These are phyloP conservation scores for Heterobasidion occidentale DNA, from an alignment of 1,284 basidiomycete genomes.

Conservation along the genomic window DNA sequence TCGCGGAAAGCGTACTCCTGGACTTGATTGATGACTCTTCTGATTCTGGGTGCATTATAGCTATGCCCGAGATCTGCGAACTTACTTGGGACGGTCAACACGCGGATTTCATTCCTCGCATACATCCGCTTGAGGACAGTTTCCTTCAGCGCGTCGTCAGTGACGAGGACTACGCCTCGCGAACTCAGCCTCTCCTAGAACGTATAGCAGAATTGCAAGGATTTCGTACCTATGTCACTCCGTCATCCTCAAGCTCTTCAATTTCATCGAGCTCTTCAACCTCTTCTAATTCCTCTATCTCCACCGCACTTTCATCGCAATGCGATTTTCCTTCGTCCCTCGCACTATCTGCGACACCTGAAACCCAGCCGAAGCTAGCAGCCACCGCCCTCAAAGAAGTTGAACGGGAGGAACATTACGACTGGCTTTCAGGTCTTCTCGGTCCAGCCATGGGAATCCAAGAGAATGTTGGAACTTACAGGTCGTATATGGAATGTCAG, in stretches of 20 bases:
- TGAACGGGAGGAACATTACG: constrained; percentile 44
- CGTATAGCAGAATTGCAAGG: constrained; percentile 2
- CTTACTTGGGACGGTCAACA: constrained; percentile 1
- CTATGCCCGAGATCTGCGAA: background rate
- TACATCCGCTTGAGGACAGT: background rate
- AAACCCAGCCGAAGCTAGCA: background rate
- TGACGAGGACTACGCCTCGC: constrained; percentile 3
- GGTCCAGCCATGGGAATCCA: constrained; percentile 37
- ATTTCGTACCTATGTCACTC: background rate
- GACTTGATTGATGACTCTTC: background rate
- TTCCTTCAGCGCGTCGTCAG: constrained; percentile 2
- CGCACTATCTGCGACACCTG: background rate
- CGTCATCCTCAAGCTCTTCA: background rate
- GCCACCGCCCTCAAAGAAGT: constrained; percentile 1
- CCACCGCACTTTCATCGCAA: background rate
- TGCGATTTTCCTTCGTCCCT: background rate
- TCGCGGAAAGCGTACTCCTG: background rate
- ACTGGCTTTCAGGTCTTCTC: constrained; percentile 39
- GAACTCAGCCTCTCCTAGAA: constrained; percentile 2
- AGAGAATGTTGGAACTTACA: constrained; percentile 46
- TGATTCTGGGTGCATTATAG: background rate
- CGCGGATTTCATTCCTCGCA: background rate
- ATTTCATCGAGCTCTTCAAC: constrained; percentile 3
- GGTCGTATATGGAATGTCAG: constrained; percentile 42
- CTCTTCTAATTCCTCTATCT: constrained; percentile 1